Evolutionary conservation across 305 asterid species (phyloP).

Genomic region (Stenogyne calaminthoides): DNA sequence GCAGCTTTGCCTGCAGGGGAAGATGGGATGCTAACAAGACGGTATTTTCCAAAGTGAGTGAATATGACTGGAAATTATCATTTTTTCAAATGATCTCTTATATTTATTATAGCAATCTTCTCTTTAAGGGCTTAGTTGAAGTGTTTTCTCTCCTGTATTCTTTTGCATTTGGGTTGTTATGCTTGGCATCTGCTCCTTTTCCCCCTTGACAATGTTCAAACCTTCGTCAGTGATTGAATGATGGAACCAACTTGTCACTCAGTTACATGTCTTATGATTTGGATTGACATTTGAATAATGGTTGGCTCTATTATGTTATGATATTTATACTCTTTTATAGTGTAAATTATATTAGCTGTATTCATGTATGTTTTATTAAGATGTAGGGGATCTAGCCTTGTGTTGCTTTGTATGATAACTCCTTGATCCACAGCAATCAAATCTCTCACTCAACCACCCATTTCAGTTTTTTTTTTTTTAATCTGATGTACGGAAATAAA

Average conservation of each 20-base stretch:
- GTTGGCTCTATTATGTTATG: neutral
- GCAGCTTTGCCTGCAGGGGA: constrained; percentile 40
- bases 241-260: constrained; percentile 13
- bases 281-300: neutral
- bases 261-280: constrained; percentile 2
- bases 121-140: constrained; percentile 15
- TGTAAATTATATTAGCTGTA: neutral
- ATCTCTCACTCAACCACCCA: neutral
- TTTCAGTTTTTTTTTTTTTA: neutral
- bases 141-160: constrained; percentile 1
- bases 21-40: constrained; percentile 39
- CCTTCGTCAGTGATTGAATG: neutral
- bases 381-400: constrained; percentile 20
- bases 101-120: neutral
- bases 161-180: constrained; percentile 8
- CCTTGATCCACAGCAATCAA: neutral
- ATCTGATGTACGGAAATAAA: neutral
- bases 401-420: neutral
- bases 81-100: too few species aligned
- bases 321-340: neutral
- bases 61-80: constrained; percentile 21
- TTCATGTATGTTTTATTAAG: neutral
- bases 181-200: constrained; percentile 2
- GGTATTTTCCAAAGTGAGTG: constrained; percentile 81
- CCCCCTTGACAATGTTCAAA: neutral